Evolutionary conservation across 2,329 filamentous ascomycete species (phyloP).

Genomic region (Dactylella cylindrospora): DNA sequence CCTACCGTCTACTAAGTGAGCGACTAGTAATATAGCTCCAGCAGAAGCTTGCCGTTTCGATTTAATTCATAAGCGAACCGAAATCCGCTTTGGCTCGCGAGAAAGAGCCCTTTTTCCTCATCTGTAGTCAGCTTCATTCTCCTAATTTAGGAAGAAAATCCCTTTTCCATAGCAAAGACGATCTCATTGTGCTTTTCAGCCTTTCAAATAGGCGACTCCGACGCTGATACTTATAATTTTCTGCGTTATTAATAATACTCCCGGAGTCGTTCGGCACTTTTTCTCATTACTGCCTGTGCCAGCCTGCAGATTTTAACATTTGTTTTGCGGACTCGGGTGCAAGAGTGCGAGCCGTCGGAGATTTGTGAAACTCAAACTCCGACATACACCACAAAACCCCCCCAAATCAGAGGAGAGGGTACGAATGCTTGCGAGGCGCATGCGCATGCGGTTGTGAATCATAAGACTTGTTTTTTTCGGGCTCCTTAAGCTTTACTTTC

Average conservation of each 20-base stretch:
- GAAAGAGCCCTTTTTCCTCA: background rate
- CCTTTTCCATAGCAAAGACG: constrained; percentile 9
- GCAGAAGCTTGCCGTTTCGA: background rate
- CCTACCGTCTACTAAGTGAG: no score
- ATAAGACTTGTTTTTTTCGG: constrained; percentile 22
- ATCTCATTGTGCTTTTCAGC: constrained; percentile 17
- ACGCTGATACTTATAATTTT: constrained; percentile 7
- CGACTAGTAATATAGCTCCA: background rate
- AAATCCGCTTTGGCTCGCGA: constrained; percentile 24
- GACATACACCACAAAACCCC: no score
- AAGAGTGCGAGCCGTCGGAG: constrained; percentile 36
- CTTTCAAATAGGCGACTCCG: constrained; percentile 32
- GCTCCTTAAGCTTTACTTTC: constrained; percentile 7
- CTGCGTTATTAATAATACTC: no score
- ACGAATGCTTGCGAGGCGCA: constrained; percentile 26
- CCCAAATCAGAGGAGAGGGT: no score
- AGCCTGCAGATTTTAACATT: no score
- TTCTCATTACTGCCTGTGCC: no score
- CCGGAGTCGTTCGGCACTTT: no score
- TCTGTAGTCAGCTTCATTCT: constrained; percentile 5
- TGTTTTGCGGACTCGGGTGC: constrained; percentile 36
- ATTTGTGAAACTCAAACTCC: constrained; percentile 42
- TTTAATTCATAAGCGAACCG: constrained; percentile 29
- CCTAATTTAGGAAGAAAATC: constrained; percentile 39
- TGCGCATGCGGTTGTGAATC: constrained; percentile 40